phyloP scores from a whole-genome alignment of 208 protist genomes.

The Leishmania mexicana region DNA sequence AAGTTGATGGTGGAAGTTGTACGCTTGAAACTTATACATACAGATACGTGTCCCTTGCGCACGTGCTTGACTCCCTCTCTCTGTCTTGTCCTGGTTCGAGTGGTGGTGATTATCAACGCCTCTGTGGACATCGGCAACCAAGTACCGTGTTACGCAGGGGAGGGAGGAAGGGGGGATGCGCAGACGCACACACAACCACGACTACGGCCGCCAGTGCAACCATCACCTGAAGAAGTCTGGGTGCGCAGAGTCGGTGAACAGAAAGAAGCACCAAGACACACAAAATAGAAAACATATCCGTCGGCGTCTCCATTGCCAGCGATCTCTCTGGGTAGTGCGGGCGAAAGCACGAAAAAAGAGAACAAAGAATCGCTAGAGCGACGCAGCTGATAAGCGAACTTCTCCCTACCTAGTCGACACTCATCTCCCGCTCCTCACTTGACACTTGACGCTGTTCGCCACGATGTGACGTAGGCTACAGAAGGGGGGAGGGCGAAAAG shows the following conservation, averaged over 20 bases:
- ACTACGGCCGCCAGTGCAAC: background rate
- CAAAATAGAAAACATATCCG: background rate
- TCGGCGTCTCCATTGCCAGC: background rate
- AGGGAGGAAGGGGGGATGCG: background rate
- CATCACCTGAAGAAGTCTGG: background rate
- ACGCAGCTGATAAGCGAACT: background rate
- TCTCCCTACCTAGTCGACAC: background rate
- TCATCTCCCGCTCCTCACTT: background rate
- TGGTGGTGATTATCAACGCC: background rate
- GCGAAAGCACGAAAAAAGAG: background rate
- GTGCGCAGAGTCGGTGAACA: background rate
- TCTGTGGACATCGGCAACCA: background rate
- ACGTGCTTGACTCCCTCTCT: background rate
- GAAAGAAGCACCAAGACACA: background rate
- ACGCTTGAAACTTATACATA: slow-evolving; percentile 1
- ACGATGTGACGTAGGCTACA: background rate
- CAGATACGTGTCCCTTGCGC: background rate
- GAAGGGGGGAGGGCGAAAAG: background rate
- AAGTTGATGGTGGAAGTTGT: slow-evolving; percentile 6
- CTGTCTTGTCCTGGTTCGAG: background rate
- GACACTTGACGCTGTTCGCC: background rate
- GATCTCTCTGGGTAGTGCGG: background rate
- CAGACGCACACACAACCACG: background rate
- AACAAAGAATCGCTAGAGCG: background rate
- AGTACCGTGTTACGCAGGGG: background rate